Evolutionary conservation across 768 basidiomycete species (phyloP).

Genomic region (Boletus pseudopeckii): DNA sequence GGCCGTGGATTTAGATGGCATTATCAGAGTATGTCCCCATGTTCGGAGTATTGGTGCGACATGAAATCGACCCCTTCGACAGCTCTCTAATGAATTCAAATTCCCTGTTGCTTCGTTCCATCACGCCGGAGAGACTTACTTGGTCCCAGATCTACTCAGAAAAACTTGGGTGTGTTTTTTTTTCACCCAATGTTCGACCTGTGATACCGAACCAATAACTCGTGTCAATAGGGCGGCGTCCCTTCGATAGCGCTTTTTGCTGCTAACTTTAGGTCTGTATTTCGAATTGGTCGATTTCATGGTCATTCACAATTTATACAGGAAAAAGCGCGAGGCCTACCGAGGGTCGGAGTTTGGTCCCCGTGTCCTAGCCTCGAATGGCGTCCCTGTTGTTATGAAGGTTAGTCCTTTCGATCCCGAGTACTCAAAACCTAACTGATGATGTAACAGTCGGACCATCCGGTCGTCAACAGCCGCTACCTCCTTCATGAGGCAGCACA

Average conservation of each 20-base stretch:
- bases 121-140: conserved; percentile 77
- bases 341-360: conserved; percentile 79
- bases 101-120: conserved; percentile 78
- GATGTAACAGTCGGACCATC: conserved; percentile 49
- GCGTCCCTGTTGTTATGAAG: conserved; percentile 74
- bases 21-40: conserved; percentile 56
- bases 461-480: conserved; percentile 60
- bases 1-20: conserved; percentile 68
- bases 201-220: not conserved
- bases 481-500: conserved; percentile 71
- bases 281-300: not conserved
- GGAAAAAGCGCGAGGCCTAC: conserved; percentile 81
- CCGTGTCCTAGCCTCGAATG: conserved; percentile 64
- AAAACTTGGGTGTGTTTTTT: conserved; percentile 49
- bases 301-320: conserved; percentile 14
- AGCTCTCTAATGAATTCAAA: conserved; percentile 83
- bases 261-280: conserved; percentile 37
- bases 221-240: conserved; percentile 46
- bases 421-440: not conserved
- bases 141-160: conserved; percentile 76
- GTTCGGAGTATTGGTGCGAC: not conserved
- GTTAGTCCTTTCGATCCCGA: conserved; percentile 30
- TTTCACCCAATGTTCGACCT: not conserved
- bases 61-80: not conserved
- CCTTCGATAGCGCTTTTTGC: conserved; percentile 83